Percentiles rank a stretch among this genome's conserved stretches.
Conservation (phyloP, 2,329 filamentous ascomycete genomes). For the Rasamsonia emersonii region DNA sequence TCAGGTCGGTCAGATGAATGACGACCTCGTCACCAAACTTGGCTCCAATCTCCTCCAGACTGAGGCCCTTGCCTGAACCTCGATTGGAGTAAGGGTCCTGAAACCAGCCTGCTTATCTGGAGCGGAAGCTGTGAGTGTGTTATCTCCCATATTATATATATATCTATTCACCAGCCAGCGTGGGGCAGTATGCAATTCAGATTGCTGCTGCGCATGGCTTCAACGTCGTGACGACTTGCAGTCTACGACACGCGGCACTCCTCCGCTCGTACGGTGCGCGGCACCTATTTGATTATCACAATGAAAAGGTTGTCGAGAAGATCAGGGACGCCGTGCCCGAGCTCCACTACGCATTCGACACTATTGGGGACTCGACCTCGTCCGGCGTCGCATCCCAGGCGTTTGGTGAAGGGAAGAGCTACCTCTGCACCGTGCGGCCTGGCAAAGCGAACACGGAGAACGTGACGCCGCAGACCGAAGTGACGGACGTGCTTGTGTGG, state of each 20-base stretch:
- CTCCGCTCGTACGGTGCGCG: constrained; percentile 25
- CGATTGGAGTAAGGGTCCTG: too few relatives aligned
- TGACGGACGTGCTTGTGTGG: constrained; percentile 38
- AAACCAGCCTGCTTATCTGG: constrained; percentile 34
- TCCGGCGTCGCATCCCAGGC: constrained; percentile 26
- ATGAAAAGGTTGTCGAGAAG: constrained; percentile 25
- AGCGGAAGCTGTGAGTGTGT: constrained; percentile 37
- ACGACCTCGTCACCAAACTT: too few relatives aligned
- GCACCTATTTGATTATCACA: constrained; percentile 34
- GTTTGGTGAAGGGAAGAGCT: constrained; percentile 18
- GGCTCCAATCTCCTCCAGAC: too few relatives aligned
- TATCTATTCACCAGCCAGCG: constrained; percentile 29
- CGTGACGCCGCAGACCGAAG: constrained; percentile 23
- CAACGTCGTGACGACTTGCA: constrained; percentile 30
- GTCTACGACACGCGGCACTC: constrained; percentile 22
- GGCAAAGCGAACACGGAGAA: constrained; percentile 32
- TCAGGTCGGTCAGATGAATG: too few relatives aligned
- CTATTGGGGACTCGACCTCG: constrained; percentile 32
- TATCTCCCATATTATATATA: constrained; percentile 4
- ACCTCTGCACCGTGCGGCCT: constrained; percentile 35
- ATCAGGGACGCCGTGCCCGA: constrained; percentile 25
- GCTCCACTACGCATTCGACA: constrained; percentile 34
- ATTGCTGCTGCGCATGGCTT: constrained; percentile 24
- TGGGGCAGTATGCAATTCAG: constrained; percentile 31
- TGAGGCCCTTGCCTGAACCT: too few relatives aligned